These are phyloP conservation scores for Taiozyma sp. DNA, from an alignment of 1,139 yeast genomes.

Conservation along the genomic window DNA sequence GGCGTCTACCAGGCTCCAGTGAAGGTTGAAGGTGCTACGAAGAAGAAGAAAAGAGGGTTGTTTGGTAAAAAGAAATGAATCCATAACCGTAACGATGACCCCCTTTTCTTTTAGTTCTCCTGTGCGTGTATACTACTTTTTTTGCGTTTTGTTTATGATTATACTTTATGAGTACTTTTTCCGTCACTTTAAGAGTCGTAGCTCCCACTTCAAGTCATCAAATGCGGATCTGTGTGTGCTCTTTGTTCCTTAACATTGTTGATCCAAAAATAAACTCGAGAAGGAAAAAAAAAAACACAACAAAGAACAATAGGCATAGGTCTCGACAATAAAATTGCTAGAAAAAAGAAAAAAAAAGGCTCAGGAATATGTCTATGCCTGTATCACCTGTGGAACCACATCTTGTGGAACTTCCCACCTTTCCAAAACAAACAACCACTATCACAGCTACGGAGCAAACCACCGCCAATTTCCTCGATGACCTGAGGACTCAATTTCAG, in stretches of 20 bases:
- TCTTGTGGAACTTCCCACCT: not conserved
- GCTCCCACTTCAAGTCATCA: not conserved
- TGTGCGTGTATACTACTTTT: not conserved
- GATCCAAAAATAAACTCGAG: not conserved
- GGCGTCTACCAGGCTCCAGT: conserved; percentile 62
- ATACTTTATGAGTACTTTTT: not conserved
- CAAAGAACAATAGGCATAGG: too few species aligned
- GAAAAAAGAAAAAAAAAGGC: too few species aligned
- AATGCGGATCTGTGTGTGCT: not conserved
- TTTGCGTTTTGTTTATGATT: not conserved
- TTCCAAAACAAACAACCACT: not conserved
- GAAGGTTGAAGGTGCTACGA: conserved; percentile 37
- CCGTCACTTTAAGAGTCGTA: too few species aligned
- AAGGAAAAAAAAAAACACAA: not conserved
- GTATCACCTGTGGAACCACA: not conserved
- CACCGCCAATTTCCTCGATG: not conserved
- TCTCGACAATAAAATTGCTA: too few species aligned
- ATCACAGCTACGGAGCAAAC: not conserved
- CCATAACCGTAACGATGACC: not conserved
- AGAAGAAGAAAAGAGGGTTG: conserved; percentile 61
- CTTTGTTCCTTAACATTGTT: not conserved
- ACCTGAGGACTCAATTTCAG: not conserved
- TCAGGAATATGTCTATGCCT: not conserved
- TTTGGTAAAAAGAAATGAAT: conserved; percentile 64
- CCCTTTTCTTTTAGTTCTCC: not conserved